These are phyloP conservation scores for Yarrowia deformans DNA, from an alignment of 805 yeast species.

Conservation along the genomic window DNA sequence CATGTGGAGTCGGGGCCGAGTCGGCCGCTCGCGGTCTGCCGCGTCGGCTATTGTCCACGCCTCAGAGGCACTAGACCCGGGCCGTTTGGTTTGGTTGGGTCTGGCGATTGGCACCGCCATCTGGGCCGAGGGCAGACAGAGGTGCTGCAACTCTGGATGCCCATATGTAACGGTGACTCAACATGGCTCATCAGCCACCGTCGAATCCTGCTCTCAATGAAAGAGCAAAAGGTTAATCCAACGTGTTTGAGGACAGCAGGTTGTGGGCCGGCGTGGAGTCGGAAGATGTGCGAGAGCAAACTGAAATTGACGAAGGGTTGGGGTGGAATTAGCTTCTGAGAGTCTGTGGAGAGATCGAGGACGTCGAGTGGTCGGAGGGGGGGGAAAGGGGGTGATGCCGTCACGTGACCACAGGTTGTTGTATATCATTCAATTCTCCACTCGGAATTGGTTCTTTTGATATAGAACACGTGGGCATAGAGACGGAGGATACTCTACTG, in stretches of 20 bases:
- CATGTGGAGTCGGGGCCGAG: slow-evolving; percentile 23
- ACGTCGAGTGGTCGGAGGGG: neutral
- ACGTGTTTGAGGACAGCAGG: slow-evolving; percentile 13
- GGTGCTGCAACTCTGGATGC: neutral
- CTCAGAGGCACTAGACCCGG: slow-evolving; percentile 4
- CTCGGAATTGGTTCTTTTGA: neutral
- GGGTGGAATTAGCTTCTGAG: slow-evolving; percentile 28
- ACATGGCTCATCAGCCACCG: slow-evolving; percentile 7
- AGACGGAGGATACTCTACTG: no score
- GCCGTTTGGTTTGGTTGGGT: neutral
- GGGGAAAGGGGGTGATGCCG: neutral
- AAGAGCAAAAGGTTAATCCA: slow-evolving; percentile 10
- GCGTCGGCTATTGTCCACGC: slow-evolving; percentile 29
- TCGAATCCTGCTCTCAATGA: slow-evolving; percentile 31
- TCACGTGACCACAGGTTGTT: neutral
- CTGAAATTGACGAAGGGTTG: slow-evolving; percentile 30
- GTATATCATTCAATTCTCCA: neutral
- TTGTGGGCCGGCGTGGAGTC: slow-evolving; percentile 36
- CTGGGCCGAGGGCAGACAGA: neutral
- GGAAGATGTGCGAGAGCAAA: slow-evolving; percentile 37
- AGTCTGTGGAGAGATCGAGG: slow-evolving; percentile 17
- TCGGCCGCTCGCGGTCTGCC: slow-evolving; percentile 24
- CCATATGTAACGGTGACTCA: no score
- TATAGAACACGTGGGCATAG: neutral
- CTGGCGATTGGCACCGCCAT: neutral